Base-by-base conservation (phyloP, 108 stramenopile genomes). In the Conticribra weissflogii region DNA sequence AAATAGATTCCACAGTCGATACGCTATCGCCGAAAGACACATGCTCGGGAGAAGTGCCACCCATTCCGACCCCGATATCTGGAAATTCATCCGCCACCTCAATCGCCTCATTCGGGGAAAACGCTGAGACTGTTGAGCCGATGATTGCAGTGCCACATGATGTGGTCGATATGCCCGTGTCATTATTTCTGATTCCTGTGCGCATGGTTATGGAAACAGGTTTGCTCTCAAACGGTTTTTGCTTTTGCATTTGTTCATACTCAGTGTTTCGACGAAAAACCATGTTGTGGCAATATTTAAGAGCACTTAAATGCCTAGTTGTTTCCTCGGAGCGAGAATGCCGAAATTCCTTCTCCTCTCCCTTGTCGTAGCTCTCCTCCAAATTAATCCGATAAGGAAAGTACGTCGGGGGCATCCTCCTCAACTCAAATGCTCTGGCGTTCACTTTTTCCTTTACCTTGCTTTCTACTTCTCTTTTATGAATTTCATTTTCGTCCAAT, bases 231-330 rank as follows among this genome's bases (percentile, higher is more conserved):
- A 1, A n/a, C n/a, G n/a, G n/a, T n/a, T n/a, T n/a, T n/a, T 41
- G 16, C 48, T 34, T 1, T 47, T 18, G 45, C 33, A 29, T 16
- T 44, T 59, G n/a, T 19, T 45, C 7, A 19, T 31, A 44, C 7
- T 60, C 56, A 53, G 36, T 44, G 21, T 50, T 29, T 15, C 24
- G 19, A 18, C 25, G 63, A 55, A 58, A 68, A 31, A 62, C 52
- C 69, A 71, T 78, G 23, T 34, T 46, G 33, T 78, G 77, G 59
- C 77, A 78, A 32, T 66, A 78, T 48, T 66, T 36, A 14, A 78
- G 61, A 19, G 77, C 53, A 24, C 60, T 53, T 24, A 78, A 61
- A 41, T 78, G 77, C 12, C 59, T 28, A 18, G 23, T 54, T 28
- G 77, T 78, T 23, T 59, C 56, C 44, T 32, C 51, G 59, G 12